A percentile compares a stretch with the other conserved stretches of the same genome.
Evolutionary conservation across 169 alveolate species (phyloP).

Genomic region (Plasmodium inui): DNA sequence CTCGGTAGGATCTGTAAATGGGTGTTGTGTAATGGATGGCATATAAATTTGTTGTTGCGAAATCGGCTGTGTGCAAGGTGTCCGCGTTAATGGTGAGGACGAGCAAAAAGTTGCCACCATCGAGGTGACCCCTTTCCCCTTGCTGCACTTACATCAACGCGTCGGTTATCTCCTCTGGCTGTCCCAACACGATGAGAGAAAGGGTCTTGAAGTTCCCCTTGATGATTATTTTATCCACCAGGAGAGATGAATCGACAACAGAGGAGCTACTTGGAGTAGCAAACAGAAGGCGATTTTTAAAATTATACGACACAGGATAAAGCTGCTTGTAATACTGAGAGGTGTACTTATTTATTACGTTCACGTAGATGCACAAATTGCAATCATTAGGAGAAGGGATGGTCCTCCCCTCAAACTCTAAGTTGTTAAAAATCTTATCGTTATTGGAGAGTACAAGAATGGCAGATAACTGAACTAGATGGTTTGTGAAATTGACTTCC

Average conservation of each 20-base stretch:
- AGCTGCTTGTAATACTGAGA: slow-evolving; percentile 49
- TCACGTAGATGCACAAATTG: slow-evolving; percentile 53
- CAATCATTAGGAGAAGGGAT: slow-evolving; percentile 51
- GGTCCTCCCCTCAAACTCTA: slow-evolving; percentile 72
- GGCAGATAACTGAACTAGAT: slow-evolving; percentile 54
- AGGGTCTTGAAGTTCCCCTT: slow-evolving; percentile 56
- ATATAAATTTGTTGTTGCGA: neutral
- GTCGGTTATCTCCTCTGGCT: slow-evolving; percentile 41
- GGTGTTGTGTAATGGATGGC: neutral
- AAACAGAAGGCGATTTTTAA: slow-evolving; percentile 47
- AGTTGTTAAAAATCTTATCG: slow-evolving; percentile 58
- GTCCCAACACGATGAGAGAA: slow-evolving; percentile 52
- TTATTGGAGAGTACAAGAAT: slow-evolving; percentile 31
- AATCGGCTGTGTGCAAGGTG: neutral
- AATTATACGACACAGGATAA: slow-evolving; percentile 43
- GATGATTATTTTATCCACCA: slow-evolving; percentile 51
- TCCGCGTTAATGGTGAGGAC: neutral
- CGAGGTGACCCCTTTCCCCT: too few species aligned
- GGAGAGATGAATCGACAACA: slow-evolving; percentile 33
- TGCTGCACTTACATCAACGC: slow-evolving; percentile 11
- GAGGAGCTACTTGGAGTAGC: slow-evolving; percentile 5
- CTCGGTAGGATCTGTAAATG: slow-evolving; percentile 31
- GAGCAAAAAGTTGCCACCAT: too few species aligned
- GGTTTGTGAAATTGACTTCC: slow-evolving; percentile 41
- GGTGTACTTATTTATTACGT: slow-evolving; percentile 37